Base-by-base conservation (phyloP, 306 rosid genomes). In the Rosa chinensis region DNA sequence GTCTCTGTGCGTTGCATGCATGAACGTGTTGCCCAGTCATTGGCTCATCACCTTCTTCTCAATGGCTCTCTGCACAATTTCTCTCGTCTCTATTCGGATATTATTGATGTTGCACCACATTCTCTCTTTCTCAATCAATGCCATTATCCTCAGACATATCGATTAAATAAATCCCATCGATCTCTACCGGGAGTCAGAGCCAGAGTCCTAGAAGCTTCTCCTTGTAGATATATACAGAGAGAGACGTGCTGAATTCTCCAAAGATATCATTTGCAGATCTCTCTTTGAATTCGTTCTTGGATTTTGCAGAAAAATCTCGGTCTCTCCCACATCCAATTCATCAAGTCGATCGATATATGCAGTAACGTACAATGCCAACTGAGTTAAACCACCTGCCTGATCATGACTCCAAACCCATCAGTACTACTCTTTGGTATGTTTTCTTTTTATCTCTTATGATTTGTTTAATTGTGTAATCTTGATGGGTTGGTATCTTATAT, bases 1-100 rank as follows among this genome's bases (percentile, higher is more conserved):
- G 50, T 69, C 49, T 35, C 52, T 43, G n/a, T 7, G 80, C 66
- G 39, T 67, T 75, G 70, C 76, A 75, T 81, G 77, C 77, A 75
- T 37, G 80, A 68, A 17, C 79, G 76, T 47, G 80, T 37, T 58
- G 40, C 64, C 10, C 9, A 12, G 3, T 55, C 32, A 75, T 70
- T 75, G 66, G 84, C 17, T 59, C 66, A 10, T 28, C 72, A 39
- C 39, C 21, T 16, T 5, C 52, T 62, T 0, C 82, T 62, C 50
- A 2, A 44, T 70, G 40, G 17, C 17, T 70, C 58, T 21, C 21
- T 20, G 5, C 66, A n/a, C 5, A 61, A 16, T 61, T 61, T 23
- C 66, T 61, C 66, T 61, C 66, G 10, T 55, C 59, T 52, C 59
- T 52, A 17, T 14, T 17, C 28, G 28, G 23, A 32, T 6, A 10